Evolutionary conservation across 1,284 basidiomycete genomes (phyloP), one percentile per base, ranked within the genome.

Genomic region (Lentinula novae-zelandiae): DNA sequence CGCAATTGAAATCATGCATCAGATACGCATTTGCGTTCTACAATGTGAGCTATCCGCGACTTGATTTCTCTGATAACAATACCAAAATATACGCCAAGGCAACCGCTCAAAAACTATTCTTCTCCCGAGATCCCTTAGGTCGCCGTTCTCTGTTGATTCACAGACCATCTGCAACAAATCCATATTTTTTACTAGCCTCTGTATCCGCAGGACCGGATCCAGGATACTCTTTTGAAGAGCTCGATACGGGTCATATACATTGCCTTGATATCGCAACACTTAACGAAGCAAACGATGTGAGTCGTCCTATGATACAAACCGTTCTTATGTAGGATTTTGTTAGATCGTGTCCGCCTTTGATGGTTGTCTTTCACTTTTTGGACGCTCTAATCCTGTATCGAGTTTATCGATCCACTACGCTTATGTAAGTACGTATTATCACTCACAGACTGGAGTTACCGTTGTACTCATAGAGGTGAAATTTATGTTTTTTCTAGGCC

Each of bases 61-160:
- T 34, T 22, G 10, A 10, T 15, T 40, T 44, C n/a, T 36, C 27
- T 49, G 5, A n/a, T 22, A 50, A 51, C 46, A 36, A 20, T 12
- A 15, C 51, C 51, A n/a, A 36, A 31, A 27, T 40, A 42, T 62
- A 55, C 9, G 12, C 56, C 53, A 48, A 92, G 86, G 73, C 73
- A 46, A 44, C 63, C 42, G 74, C 78, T 3, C 72, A 72, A 42
- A 79, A 74, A 39, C 66, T 98, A 2, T 90, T 86, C 73, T 96
- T 92, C 70, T 92, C 84, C 5, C 82, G 96, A 52, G 96, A 99
- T 72, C 93, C 94, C 1, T 82, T 98, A 0, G 96, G 96, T 1
- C 83, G 97, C 33, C 84, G 97, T 48, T 98, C 96, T 6, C 80
- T 99, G 1, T 78, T 98, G 1, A 73, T 93, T 20, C 85, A 90